Evolutionary conservation across 2,329 filamentous ascomycete species (phyloP), one percentile per base, ranked within the genome.

Genomic region (Alternaria gansuensis): DNA sequence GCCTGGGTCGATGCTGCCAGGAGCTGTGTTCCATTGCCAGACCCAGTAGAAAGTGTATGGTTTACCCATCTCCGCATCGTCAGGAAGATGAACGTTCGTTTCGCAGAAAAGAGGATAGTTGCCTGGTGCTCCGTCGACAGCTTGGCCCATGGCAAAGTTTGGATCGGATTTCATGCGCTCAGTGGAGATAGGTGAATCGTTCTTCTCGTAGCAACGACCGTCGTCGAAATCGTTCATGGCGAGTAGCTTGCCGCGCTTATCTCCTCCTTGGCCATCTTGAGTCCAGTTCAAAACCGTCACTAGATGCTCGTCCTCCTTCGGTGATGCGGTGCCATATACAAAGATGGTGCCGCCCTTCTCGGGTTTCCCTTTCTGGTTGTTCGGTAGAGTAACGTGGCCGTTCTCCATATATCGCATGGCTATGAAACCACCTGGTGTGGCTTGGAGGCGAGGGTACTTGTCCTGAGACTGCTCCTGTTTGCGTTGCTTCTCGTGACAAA

Each of bases 31-130:
- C 92, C 93, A 99, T 77, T 96, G 90, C 95, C 95, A 98, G 44
- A 97, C 89, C 94, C 94, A 98, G 82, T 97, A 96, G 51, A 97
- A 79, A 3, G 92, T 94, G 75, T 93, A 91, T 28, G 84, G 83
- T 29, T 88, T 85, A 43, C 87, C 87, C 9, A 82, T 76, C n/a
- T 84, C 77, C 45, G 87, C 81, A 67, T 90, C 85, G 5, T 81
- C 73, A 0, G 95, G 95, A 13, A 99, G 81, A 71, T 88, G 83
- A 46, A 97, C 81, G 72, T 95, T 88, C 34, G 88, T 88, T 77
- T 97, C 93, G 79, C 95, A 98, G 81, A 84, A 88, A 50, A 93
- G 82, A 68, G 89, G 86, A 44, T 79, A 78, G 51, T 77, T 74
- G 33, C 71, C 72, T 8, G 70, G 68, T 21, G 17, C 39, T 0